Percentiles rank a stretch among this genome's conserved stretches.
Conservation (phyloP, 257 asterid genomes). For the Solanum habrochaites region DNA sequence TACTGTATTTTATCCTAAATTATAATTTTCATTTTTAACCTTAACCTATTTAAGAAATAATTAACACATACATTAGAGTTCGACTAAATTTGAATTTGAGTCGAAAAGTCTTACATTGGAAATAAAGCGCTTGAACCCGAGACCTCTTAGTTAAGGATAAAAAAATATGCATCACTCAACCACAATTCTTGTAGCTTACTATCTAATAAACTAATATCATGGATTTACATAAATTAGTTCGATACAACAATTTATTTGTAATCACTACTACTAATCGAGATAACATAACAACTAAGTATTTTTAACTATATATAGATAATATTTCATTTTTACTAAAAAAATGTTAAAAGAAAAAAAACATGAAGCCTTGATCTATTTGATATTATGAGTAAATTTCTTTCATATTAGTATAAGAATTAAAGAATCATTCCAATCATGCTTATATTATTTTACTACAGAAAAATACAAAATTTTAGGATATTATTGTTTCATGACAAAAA, state of each 20-base stretch:
- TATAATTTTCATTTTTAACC: neutral
- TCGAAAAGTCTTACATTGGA: fast-evolving
- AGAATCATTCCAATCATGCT: neutral
- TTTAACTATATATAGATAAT: too few species aligned
- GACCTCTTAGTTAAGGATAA: too few species aligned
- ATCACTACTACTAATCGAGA: neutral
- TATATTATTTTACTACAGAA: neutral
- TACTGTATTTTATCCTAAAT: neutral
- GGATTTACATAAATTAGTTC: too few species aligned
- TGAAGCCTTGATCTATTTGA: neutral
- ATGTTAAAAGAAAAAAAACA: too few species aligned
- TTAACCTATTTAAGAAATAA: neutral
- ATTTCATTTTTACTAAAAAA: neutral
- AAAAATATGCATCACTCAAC: fast-evolving
- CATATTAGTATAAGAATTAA: neutral
- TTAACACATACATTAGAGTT: too few species aligned
- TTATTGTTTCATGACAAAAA: too few species aligned
- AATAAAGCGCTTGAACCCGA: fast-evolving
- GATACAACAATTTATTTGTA: too few species aligned
- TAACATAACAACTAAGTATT: neutral
- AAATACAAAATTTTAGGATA: neutral
- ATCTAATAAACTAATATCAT: too few species aligned
- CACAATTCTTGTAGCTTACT: fast-evolving
- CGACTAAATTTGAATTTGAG: fast-evolving
- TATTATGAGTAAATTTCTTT: neutral